A percentile compares a stretch with the other conserved stretches of the same genome.
Conservation (phyloP, 805 yeast genomes). For the Candida sphagnicola region DNA sequence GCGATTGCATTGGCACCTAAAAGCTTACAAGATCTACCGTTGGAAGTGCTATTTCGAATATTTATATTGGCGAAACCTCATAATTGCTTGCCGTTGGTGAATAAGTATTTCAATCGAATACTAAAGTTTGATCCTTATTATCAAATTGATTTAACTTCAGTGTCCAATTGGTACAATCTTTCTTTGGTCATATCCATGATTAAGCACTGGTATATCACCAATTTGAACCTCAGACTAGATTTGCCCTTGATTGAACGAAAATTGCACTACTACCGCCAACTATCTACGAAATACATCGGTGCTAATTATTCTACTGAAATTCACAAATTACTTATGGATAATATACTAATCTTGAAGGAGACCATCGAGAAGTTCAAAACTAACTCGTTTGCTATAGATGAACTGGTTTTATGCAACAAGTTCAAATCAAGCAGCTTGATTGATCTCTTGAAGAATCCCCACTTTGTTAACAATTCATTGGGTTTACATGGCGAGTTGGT, state of each 20-base stretch:
- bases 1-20: neutral
- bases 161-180: constrained; percentile 17
- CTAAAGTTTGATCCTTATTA: constrained; percentile 14
- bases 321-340: constrained; percentile 1
- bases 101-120: constrained; percentile 22
- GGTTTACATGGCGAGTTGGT: neutral
- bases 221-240: constrained; percentile 16
- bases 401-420: constrained; percentile 9
- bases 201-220: constrained; percentile 13
- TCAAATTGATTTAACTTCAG: constrained; percentile 11
- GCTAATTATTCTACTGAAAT: neutral
- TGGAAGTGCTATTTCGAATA: constrained; percentile 38
- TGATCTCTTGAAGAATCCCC: neutral
- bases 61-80: constrained; percentile 34
- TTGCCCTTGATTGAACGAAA: constrained; percentile 11
- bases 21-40: constrained; percentile 27
- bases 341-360: constrained; percentile 5
- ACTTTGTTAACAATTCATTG: neutral
- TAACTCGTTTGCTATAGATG: constrained; percentile 6
- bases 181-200: constrained; percentile 21
- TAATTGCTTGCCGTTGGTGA: constrained; percentile 32
- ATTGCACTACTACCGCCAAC: constrained; percentile 9
- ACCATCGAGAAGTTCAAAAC: constrained; percentile 7
- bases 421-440: constrained; percentile 11
- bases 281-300: no score